These are phyloP conservation scores for Euptelea pleiosperma DNA, from an alignment of 164 flowering plant genomes.

Conservation along the genomic window DNA sequence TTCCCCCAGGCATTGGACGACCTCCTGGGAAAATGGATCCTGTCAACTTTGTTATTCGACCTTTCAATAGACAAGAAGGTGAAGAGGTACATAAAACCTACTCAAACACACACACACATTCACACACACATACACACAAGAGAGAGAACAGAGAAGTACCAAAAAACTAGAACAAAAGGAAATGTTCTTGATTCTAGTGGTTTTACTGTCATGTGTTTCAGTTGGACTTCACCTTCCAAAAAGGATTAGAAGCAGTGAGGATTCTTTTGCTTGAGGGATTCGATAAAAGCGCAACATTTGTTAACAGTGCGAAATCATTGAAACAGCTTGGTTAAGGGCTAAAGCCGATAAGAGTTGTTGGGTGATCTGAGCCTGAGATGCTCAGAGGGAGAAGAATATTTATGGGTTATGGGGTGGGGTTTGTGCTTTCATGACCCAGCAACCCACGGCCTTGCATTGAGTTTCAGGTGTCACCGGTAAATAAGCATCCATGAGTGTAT, in stretches of 20 bases:
- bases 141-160: neutral
- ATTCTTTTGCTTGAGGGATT: conserved; percentile 79
- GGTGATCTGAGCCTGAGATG: neutral
- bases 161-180: neutral
- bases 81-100: conserved; percentile 55
- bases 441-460: too few relatives aligned
- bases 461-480: too few relatives aligned
- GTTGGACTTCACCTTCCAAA: conserved; percentile 74
- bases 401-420: too few relatives aligned
- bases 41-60: conserved; percentile 63
- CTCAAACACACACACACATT: neutral
- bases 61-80: conserved; percentile 69
- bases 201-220: conserved; percentile 28
- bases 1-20: conserved; percentile 76
- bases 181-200: neutral
- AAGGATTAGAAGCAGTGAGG: conserved; percentile 71
- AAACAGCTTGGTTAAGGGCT: conserved; percentile 36
- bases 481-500: too few relatives aligned
- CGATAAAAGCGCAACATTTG: conserved; percentile 79
- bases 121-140: neutral
- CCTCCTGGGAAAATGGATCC: conserved; percentile 94
- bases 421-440: too few relatives aligned
- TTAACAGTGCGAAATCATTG: conserved; percentile 59
- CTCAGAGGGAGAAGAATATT: too few relatives aligned
- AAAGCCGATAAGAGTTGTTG: too few relatives aligned